Base-by-base conservation (phyloP, 257 asterid genomes). In the Solanum appendiculatum region DNA sequence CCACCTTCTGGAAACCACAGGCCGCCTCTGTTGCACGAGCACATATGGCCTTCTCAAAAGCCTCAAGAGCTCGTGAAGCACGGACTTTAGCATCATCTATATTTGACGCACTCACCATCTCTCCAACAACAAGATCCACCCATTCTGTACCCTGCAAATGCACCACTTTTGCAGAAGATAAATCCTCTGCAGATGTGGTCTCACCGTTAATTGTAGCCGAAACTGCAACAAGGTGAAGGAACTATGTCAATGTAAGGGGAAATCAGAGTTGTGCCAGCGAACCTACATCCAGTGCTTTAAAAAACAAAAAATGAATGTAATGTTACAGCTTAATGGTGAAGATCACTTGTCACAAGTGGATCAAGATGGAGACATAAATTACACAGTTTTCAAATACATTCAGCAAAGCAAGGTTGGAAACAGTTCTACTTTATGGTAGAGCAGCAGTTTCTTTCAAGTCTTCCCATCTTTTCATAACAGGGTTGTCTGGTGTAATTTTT, bases 1-100 rank as follows among this genome's bases (percentile, higher is more conserved):
- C 84, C 88, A 95, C 99, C 98, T 95, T 93, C 88, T 87, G 93
- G 84, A 91, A 91, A 89, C 87, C 86, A 86, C 91, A 91, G 69
- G 93, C 91, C 51, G 93, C 98, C 69, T 94, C 92, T 86, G 93
- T 89, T 82, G 93, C 95, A 70, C 66, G 86, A 64, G 81, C 91
- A 46, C 64, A 73, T 40, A 92, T 88, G 73, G 92, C 87, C 74
- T 89, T 92, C 88, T 92, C 93, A 66, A 92, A 88, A 37, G 87
- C 92, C 90, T 89, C 90, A 9, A 92, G 93, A 11, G 89, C 89
- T 72, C 86, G 88, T 63, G 91, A 90, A 84, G 93, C 92, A 70
- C 94, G 90, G 68, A 88, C 90, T 91, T 88, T 92, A 85, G 92
- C 94, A 64, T 92, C 93, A 86, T 89, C 90, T 72, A 92, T 80